Base-by-base conservation (phyloP, 2,329 filamentous ascomycete genomes). In the Bimuria novae-zelandiae region DNA sequence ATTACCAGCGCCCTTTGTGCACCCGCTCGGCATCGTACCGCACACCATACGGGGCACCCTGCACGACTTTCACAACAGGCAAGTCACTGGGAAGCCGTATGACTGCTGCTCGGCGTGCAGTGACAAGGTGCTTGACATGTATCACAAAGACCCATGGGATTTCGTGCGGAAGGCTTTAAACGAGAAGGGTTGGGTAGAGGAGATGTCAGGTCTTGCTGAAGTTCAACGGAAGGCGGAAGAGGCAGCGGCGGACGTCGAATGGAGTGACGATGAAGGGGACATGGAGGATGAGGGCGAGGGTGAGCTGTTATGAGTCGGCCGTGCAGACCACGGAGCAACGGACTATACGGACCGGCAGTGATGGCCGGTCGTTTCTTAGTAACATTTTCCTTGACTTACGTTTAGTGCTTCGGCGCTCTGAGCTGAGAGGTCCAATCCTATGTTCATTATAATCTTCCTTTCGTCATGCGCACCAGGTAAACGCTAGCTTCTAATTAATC, bases 21-120 rank as follows among this genome's bases (percentile, higher is more conserved):
- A 96, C 69, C 92, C 92, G 0, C 77, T 88, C 7, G 82, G 85
- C 19, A 82, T 89, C 12, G 84, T 94, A 0, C 90, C 90, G 1
- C 90, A 95, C 70, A 89, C 90, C 59, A 86, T 94, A 47, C 86
- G 90, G 27, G 90, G 90, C 21, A 92, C 89, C 70, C 79, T 92
- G 19, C 84, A 85, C 29, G 88, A 81, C 3, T 94, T 90, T 72
- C 84, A 86, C 65, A 92, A 88, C 59, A 80, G 92, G 54, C 79
- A 88, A 32, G 86, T 94, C 60, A 84, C 82, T 48, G 89, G 89
- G 7, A 81, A 84, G 61, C 88, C 89, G 0, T 95, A 92, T 71
- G 86, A 91, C 51, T 87, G 86, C 71, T 95, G 90, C 73, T 91
- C 89, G 43, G 90, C 89, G 1, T 95, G 90, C 66, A 90, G 88